Conservation (phyloP, 108 stramenopile species). For the Cyclotella kingstonii region DNA sequence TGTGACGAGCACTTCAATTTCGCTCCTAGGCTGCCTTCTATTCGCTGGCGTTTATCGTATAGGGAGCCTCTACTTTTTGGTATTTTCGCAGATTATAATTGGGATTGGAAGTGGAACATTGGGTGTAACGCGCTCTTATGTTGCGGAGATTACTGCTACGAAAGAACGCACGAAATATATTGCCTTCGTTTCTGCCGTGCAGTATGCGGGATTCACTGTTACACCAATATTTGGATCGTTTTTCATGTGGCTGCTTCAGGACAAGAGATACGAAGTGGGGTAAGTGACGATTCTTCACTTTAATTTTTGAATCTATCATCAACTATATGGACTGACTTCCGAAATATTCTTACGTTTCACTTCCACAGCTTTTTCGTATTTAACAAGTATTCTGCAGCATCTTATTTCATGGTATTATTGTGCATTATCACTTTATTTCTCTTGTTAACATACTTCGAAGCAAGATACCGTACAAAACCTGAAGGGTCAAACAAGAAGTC, state of each 20-base stretch:
- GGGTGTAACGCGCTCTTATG: conserved; percentile 91
- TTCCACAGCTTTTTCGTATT: conserved; percentile 43
- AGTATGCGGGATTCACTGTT: conserved; percentile 89
- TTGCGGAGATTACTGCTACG: conserved; percentile 86
- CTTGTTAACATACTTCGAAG: conserved; percentile 56
- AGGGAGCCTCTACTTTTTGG: conserved; percentile 52
- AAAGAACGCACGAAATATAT: conserved; percentile 84
- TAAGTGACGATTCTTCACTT: conserved; percentile 12
- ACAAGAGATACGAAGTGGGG: conserved; percentile 44
- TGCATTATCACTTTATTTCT: conserved; percentile 46
- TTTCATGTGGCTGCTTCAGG: conserved; percentile 50
- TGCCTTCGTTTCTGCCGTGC: conserved; percentile 87
- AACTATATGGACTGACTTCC: too few relatives aligned
- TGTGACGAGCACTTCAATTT: conserved; percentile 45
- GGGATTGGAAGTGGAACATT: conserved; percentile 92
- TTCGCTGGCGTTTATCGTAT: conserved; percentile 74
- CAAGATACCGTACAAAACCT: conserved; percentile 54
- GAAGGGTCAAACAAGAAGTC: conserved; percentile 46
- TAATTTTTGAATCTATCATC: neutral
- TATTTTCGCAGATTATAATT: conserved; percentile 74
- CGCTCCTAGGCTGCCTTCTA: conserved; percentile 71
- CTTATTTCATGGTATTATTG: conserved; percentile 64
- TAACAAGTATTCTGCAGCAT: conserved; percentile 83
- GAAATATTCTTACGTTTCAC: neutral
- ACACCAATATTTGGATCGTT: conserved; percentile 81